Evolutionary conservation across 2,329 filamentous ascomycete species (phyloP).

Genomic region (Tympanopsis confertula): DNA sequence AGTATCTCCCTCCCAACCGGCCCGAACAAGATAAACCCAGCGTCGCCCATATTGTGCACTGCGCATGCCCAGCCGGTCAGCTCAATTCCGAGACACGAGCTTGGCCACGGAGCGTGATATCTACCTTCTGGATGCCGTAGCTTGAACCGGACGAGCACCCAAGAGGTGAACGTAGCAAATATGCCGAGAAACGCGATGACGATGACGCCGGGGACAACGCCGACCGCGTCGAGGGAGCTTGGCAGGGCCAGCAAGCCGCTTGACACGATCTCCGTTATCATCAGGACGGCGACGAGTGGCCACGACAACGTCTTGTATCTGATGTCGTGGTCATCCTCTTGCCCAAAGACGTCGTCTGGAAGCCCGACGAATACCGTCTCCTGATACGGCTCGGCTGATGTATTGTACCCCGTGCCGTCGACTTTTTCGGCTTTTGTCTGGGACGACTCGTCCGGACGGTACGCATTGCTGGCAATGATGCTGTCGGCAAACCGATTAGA

Average conservation of each 20-base stretch:
- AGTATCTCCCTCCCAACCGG: conserved; percentile 35
- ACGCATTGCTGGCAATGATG: too few species aligned
- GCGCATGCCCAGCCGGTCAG: conserved; percentile 8
- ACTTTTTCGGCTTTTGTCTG: too few species aligned
- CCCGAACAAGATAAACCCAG: conserved; percentile 39
- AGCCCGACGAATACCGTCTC: conserved; percentile 5
- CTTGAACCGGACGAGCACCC: conserved; percentile 38
- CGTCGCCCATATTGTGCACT: conserved; percentile 47
- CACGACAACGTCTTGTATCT: conserved; percentile 38
- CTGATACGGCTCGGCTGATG: too few species aligned
- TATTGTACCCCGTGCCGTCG: background rate
- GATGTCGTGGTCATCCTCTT: conserved; percentile 26
- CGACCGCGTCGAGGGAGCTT: conserved; percentile 35
- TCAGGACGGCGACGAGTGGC: conserved; percentile 32
- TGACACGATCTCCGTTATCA: conserved; percentile 43
- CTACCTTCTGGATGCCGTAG: conserved; percentile 35
- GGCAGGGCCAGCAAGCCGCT: conserved; percentile 42
- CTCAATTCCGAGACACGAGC: conserved; percentile 8
- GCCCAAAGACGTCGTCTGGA: conserved; percentile 23
- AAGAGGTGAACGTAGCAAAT: conserved; percentile 37
- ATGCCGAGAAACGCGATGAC: conserved; percentile 35
- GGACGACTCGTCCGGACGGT: too few species aligned
- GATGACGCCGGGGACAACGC: conserved; percentile 37
- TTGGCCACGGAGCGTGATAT: conserved; percentile 17
- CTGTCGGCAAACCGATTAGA: too few species aligned